Evolutionary conservation across 192 early-diverging fungal species (phyloP), one percentile per base, ranked within the genome.

Genomic region (Coemansia sp.): DNA sequence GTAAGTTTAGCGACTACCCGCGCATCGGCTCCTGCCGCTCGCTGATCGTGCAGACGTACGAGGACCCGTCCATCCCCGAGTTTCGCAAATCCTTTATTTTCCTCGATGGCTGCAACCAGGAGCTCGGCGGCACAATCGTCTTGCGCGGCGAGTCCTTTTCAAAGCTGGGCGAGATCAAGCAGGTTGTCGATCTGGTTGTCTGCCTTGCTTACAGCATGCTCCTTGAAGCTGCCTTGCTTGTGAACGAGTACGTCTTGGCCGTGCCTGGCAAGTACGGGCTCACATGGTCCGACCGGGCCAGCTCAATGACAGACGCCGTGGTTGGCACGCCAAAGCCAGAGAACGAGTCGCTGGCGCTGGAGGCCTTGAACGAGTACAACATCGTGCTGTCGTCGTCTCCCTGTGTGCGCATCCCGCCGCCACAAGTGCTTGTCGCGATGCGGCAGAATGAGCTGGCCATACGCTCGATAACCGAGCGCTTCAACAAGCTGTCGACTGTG

Each of bases 361-460:
- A 91, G 52, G 76, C 78, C 9, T 77, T 86, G 17, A 92, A 86
- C 70, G 82, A 90, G 67, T 72, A 72, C 81, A 64, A 70, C n/a
- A 85, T 87, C 0, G 88, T 92, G 41, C 79, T 99, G 11, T 97
- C 95, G 1, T 93, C 88, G 4, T 96, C 95, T 0, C 94, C 94
- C 2, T 88, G 87, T 73, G 93, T 99, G 23, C 73, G 73, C 36
- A 95, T 95, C 65, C 89, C 92, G 13, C 88, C 89, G 5, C 96
- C 96, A 0, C 94, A 92, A 70, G 76, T 95, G 15, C 79, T 99
- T 42, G 73, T 79, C 15, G 67, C 78, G 22, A 83, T 90, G 81
- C 86, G 83, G 25, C 77, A 86, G 15, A 85, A 85, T 22, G 91
- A 89, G 38, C 72, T 74, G 25, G 72, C 71, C 3, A 66, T 78